A percentile compares a stretch with the other conserved stretches of the same genome.
Conservation (phyloP, 768 basidiomycete genomes). For the Tylopilus cervinicoccineus region DNA sequence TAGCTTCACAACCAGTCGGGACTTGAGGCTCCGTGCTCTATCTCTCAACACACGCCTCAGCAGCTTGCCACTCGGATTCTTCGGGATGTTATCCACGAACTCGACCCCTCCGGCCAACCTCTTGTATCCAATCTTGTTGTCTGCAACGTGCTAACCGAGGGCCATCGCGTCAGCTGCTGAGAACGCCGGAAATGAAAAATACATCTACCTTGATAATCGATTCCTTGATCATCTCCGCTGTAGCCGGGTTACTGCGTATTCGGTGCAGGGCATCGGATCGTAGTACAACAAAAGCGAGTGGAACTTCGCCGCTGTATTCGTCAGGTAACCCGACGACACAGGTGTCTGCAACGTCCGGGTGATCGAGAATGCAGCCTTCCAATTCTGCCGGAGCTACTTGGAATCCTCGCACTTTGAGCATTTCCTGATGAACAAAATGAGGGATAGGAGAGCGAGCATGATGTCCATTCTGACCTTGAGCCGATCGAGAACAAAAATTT, state of each 20-base stretch:
- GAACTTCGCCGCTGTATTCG: conserved; percentile 74
- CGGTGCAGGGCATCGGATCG: conserved; percentile 36
- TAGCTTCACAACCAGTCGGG: conserved; percentile 23
- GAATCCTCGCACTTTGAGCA: conserved; percentile 60
- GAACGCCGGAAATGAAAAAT: background rate
- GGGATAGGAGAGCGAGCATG: background rate
- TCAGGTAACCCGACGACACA: conserved; percentile 68
- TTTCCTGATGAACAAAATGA: conserved; percentile 44
- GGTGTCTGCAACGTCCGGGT: conserved; percentile 56
- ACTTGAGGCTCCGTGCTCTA: conserved; percentile 33
- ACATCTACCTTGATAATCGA: conserved; percentile 51
- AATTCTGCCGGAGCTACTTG: conserved; percentile 65
- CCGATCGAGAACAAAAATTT: conserved; percentile 69
- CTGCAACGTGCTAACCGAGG: conserved; percentile 50
- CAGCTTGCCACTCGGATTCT: conserved; percentile 70
- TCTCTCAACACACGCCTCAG: conserved; percentile 54
- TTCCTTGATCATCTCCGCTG: conserved; percentile 33
- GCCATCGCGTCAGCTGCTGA: background rate
- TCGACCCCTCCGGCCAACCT: conserved; percentile 58
- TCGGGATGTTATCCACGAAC: conserved; percentile 59
- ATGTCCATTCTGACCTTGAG: conserved; percentile 48
- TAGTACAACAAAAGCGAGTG: conserved; percentile 66
- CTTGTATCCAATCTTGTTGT: conserved; percentile 58
- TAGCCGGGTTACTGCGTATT: conserved; percentile 28
- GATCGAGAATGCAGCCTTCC: conserved; percentile 59